Evolutionary conservation across 164 flowering plant species (phyloP).

Genomic region (Hamamelis virginiana): DNA sequence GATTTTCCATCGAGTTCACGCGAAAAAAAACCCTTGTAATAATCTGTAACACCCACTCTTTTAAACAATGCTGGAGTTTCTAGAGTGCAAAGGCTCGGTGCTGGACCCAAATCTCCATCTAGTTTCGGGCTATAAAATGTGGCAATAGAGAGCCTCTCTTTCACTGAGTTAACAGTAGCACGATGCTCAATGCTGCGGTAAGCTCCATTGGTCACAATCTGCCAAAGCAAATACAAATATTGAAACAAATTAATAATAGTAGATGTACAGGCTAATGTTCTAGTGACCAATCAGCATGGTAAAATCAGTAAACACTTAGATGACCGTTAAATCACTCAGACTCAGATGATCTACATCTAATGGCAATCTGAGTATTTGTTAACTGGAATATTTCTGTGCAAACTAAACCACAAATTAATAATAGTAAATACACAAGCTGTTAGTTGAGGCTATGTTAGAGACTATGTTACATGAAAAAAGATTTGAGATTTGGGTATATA

Average conservation of each 20-base stretch:
- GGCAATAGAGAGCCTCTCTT: slow-evolving; percentile 34
- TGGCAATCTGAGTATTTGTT: no score
- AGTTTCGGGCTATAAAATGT: slow-evolving; percentile 23
- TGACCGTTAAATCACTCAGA: no score
- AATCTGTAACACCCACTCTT: slow-evolving; percentile 18
- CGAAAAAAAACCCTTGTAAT: slow-evolving; percentile 12
- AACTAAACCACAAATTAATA: no score
- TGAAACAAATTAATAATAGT: no score
- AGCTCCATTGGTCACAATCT: slow-evolving; percentile 33
- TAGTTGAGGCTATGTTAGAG: no score
- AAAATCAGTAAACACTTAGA: no score
- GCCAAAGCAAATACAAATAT: background rate
- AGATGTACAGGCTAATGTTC: no score
- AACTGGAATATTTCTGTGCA: no score
- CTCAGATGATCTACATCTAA: no score
- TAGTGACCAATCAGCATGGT: no score
- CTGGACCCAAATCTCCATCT: slow-evolving; percentile 26
- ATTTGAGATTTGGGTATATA: background rate
- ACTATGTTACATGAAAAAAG: no score
- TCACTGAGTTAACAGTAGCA: slow-evolving; percentile 22
- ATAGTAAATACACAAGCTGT: no score
- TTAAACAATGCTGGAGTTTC: slow-evolving; percentile 26
- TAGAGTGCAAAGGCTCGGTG: slow-evolving; percentile 20
- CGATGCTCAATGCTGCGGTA: slow-evolving; percentile 39
- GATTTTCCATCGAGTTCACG: slow-evolving; percentile 27